phyloP scores from a whole-genome alignment of 176 grass and related monocot genomes.

The sorghum (Sorghum bicolor) region DNA sequence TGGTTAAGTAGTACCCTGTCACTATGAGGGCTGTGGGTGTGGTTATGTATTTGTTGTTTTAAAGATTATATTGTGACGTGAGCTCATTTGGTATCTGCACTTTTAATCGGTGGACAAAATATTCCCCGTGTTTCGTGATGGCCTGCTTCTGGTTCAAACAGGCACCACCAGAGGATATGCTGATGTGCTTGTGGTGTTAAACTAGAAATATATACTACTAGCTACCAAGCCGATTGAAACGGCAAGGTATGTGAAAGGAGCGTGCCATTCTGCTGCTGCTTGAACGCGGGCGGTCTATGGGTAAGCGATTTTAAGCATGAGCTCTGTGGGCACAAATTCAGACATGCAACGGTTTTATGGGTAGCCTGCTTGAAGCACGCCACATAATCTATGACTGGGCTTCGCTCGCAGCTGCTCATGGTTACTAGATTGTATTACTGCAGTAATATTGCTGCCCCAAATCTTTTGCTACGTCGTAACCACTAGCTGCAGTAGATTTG shows the following conservation, averaged over 20 bases:
- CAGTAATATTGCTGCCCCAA: not conserved
- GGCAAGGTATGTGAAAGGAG: not conserved
- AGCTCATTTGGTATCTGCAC: not conserved
- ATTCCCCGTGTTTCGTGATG: not conserved
- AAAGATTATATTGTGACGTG: not conserved
- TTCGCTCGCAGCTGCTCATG: not conserved
- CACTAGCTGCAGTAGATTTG: not conserved
- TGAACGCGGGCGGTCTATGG: not conserved
- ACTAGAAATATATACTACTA: not conserved
- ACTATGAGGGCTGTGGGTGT: not conserved
- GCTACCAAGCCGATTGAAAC: not conserved
- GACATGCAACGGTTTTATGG: not conserved
- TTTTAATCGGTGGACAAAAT: too few species aligned
- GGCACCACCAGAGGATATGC: not conserved
- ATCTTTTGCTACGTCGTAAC: not conserved
- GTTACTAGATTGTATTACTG: not conserved
- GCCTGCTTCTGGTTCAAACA: not conserved
- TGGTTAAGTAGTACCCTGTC: not conserved
- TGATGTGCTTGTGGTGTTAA: not conserved
- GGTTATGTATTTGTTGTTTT: conserved; percentile 3
- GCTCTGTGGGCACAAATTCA: not conserved
- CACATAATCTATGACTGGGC: not conserved
- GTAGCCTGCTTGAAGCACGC: not conserved
- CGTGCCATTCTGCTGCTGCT: not conserved
- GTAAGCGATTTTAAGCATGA: not conserved